These are phyloP conservation scores for Saccharomycopsis sp. DNA, from an alignment of 805 yeast genomes.

Conservation along the genomic window DNA sequence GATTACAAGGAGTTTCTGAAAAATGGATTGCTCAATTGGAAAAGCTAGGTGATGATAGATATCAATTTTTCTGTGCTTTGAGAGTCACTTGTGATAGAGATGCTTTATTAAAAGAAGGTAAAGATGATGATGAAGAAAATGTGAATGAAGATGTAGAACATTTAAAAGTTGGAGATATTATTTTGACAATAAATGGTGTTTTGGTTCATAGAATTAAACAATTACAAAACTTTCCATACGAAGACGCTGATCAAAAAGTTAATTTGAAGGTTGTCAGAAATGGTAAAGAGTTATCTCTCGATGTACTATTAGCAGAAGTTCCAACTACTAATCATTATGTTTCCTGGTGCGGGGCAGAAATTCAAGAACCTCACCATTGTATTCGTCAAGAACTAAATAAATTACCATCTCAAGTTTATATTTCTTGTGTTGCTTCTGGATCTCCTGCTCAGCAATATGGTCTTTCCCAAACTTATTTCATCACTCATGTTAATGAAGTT, in stretches of 20 bases:
- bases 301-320: slow-evolving; percentile 18
- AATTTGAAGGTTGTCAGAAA: slow-evolving; percentile 18
- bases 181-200: slow-evolving; percentile 17
- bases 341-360: slow-evolving; percentile 17
- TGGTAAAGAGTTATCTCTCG: slow-evolving; percentile 17
- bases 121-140: slow-evolving; percentile 9
- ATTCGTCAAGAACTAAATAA: slow-evolving; percentile 18
- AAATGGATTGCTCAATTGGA: slow-evolving; percentile 17
- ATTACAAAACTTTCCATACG: too few species aligned
- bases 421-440: slow-evolving; percentile 17
- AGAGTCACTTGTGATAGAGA: slow-evolving; percentile 35
- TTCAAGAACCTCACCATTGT: slow-evolving; percentile 17
- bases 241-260: slow-evolving; percentile 18
- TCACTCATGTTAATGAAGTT: slow-evolving; percentile 19
- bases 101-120: slow-evolving; percentile 11
- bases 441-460: slow-evolving; percentile 18
- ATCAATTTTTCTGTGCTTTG: slow-evolving; percentile 60
- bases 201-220: slow-evolving; percentile 28
- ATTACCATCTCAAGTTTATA: slow-evolving; percentile 17
- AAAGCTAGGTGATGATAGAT: slow-evolving; percentile 6
- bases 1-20: slow-evolving; percentile 18
- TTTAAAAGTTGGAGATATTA: slow-evolving; percentile 18
- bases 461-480: slow-evolving; percentile 15
- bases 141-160: slow-evolving; percentile 14
- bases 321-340: slow-evolving; percentile 17